Conservation (phyloP, 75 land plant genomes). For the Sequoia sempervirens region DNA sequence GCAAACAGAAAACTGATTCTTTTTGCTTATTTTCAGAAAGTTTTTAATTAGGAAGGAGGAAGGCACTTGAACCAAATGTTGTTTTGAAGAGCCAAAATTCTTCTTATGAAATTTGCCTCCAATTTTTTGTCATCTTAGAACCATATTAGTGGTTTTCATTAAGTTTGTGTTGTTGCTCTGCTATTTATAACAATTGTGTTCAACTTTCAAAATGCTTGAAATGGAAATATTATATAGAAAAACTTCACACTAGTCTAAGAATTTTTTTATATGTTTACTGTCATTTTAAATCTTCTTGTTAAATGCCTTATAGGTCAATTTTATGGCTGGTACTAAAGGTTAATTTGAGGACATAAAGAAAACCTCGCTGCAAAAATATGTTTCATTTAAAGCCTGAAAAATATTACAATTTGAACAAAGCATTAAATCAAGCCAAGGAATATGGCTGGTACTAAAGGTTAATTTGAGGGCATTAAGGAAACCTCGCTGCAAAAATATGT, state of each 20-base stretch:
- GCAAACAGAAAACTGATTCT: constrained; percentile 47
- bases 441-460: not conserved
- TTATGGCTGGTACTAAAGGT: not conserved
- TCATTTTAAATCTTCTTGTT: not conserved
- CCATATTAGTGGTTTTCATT: not conserved
- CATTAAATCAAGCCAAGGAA: too few species aligned
- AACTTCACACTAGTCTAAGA: not conserved
- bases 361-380: not conserved
- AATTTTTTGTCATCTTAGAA: not conserved
- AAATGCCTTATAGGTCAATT: not conserved
- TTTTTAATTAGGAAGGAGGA: not conserved
- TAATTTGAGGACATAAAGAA: not conserved
- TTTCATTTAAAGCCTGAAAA: not conserved
- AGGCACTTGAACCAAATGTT: not conserved
- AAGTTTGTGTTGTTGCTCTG: not conserved
- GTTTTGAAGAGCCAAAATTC: not conserved
- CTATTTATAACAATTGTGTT: not conserved
- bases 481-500: not conserved
- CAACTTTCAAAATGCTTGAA: not conserved
- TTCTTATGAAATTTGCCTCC: not conserved
- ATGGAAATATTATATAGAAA: not conserved
- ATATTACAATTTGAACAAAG: too few species aligned
- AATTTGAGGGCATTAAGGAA: not conserved
- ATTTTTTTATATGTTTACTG: not conserved
- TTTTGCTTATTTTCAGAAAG: not conserved